Percentiles rank a stretch among this genome's conserved stretches.
Conservation (phyloP, 495 filamentous ascomycete species). For the Penicillium crystallinum region DNA sequence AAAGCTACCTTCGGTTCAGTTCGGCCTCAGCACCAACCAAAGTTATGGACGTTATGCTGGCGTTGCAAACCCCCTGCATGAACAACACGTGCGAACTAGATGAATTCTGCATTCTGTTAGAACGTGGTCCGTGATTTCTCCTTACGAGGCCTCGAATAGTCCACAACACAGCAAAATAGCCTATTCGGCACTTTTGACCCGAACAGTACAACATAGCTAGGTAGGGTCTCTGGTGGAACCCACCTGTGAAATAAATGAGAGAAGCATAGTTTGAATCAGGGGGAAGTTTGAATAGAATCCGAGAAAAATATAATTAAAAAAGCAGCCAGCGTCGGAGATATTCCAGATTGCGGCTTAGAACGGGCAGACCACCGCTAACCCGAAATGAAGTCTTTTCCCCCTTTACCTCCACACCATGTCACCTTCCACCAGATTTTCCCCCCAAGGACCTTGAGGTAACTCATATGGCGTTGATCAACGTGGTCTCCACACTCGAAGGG, state of each 20-base stretch:
- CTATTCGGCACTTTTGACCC: conserved; percentile 8
- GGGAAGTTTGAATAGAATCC: neutral
- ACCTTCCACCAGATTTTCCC: neutral
- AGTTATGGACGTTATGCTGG: neutral
- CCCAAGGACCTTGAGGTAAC: neutral
- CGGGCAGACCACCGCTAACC: conserved; percentile 12
- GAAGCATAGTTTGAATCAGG: conserved; percentile 18
- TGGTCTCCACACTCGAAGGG: neutral
- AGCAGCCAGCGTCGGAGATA: conserved; percentile 11
- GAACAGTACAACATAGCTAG: neutral
- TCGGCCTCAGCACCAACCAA: neutral
- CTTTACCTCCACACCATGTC: neutral
- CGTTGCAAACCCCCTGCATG: neutral
- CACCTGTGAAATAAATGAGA: neutral
- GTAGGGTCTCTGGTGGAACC: neutral
- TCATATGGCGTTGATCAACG: neutral
- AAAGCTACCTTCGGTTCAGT: too few species aligned
- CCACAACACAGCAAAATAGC: neutral
- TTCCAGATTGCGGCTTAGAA: conserved; percentile 27
- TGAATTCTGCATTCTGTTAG: neutral
- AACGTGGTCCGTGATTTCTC: too few species aligned
- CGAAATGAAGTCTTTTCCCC: conserved; percentile 1
- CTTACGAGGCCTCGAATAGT: too few species aligned
- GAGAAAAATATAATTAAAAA: neutral
- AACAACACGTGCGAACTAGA: neutral